These are phyloP conservation scores for Aspergillus fumigatus DNA, from an alignment of 2,329 filamentous ascomycete genomes.

Conservation along the genomic window DNA sequence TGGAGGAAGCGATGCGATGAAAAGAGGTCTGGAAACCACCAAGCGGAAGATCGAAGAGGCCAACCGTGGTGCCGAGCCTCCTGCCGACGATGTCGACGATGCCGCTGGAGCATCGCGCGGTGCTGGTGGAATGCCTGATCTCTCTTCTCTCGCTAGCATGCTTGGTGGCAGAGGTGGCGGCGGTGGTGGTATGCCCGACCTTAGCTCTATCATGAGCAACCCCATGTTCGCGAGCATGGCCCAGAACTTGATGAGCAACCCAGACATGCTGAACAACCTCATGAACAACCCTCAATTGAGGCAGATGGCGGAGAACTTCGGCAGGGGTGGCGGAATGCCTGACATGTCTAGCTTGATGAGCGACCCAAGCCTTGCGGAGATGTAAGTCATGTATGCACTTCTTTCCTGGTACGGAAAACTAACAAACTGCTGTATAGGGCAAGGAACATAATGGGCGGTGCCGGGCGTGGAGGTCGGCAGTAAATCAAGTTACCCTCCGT, in stretches of 20 bases:
- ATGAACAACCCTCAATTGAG: conserved; percentile 90
- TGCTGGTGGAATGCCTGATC: conserved; percentile 62
- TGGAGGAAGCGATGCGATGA: conserved; percentile 94
- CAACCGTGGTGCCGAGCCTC: conserved; percentile 50
- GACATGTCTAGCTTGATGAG: conserved; percentile 82
- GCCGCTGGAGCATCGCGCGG: conserved; percentile 43
- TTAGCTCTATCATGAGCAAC: conserved; percentile 86
- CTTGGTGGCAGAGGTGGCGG: conserved; percentile 59
- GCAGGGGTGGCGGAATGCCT: conserved; percentile 74
- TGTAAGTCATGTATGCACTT: conserved; percentile 60
- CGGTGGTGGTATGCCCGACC: conserved; percentile 74
- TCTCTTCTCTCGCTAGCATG: conserved; percentile 68
- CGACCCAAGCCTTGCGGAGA: conserved; percentile 85
- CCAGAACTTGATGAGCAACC: conserved; percentile 95
- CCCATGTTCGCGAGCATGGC: conserved; percentile 98
- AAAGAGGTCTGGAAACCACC: conserved; percentile 92
- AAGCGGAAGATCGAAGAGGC: conserved; percentile 82
- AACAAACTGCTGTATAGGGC: conserved; percentile 46
- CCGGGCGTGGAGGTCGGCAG: conserved; percentile 33
- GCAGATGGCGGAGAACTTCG: conserved; percentile 80
- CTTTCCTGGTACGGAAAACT: conserved; percentile 5
- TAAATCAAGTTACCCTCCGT: conserved; percentile 7
- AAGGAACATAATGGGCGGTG: conserved; percentile 63
- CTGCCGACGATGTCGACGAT: conserved; percentile 50
- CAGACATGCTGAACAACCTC: conserved; percentile 81